Base-by-base conservation (phyloP, 1,284 basidiomycete genomes). In the Sphaerobolus stellatus region DNA sequence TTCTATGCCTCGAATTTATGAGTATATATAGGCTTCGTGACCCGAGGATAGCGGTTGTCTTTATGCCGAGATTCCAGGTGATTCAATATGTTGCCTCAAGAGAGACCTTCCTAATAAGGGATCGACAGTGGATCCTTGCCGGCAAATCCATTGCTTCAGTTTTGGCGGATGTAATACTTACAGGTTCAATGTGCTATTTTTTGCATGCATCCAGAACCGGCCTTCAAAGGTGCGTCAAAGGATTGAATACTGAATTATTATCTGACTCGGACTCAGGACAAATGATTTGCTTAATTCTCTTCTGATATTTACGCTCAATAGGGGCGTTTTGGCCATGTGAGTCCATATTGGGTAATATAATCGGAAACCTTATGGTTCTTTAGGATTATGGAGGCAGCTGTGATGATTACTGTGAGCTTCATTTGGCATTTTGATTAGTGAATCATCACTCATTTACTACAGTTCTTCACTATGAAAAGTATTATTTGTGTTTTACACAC, bases 201-300 rank as follows among this genome's bases (percentile, higher is more conserved):
- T 36, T 50, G 8, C 48, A 50, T 34, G 33, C 31, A 16, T 50
- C 48, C 11, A 31, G 48, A n/a, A 48, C 47, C 14, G 47, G 47
- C 16, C 16, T 48, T 20, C 30, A 7, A 20, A 33, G 13, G 47
- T 48, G n/a, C 4, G 24, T 16, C 22, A 7, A 28, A 6, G 27
- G 4, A 7, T 45, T 45, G 16, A 22, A 25, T n/a, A n/a, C 16
- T 13, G 24, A 27, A 27, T 25, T 14, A 13, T 45, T 18, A 14
- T 3, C 4, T 28, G 28, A 14, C 24, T 45, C 43, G 30, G 16
- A 7, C 41, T 2, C 20, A 45, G 43, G 30, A 45, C 43, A 1
- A 45, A 45, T 18, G 43, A 45, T 9, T 29, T 45, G 27, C 27
- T 45, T 14, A 45, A 45, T 28, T 25, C 43, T 28, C 22, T 45